Conservation (phyloP, 2,329 filamentous ascomycete genomes). For the Akanthomyces uredinophilus region DNA sequence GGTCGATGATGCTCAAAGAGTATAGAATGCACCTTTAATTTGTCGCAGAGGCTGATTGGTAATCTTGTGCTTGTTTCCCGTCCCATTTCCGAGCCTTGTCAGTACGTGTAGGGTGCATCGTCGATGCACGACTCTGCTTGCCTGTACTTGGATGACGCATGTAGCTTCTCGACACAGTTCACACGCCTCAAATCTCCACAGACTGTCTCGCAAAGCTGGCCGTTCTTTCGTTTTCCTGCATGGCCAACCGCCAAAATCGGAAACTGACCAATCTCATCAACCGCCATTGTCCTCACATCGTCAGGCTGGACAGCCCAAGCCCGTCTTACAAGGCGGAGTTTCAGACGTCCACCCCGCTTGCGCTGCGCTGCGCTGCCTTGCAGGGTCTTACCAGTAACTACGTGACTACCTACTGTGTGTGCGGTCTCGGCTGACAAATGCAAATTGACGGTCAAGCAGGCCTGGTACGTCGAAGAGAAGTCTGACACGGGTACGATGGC, state of each 20-base stretch:
- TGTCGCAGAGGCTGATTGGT: no score
- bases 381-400: background rate
- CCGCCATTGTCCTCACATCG: background rate
- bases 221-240: background rate
- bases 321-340: background rate
- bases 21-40: no score
- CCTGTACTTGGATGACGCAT: no score
- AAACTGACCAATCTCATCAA: background rate
- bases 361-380: background rate
- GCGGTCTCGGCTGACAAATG: constrained; percentile 1
- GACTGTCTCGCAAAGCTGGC: background rate
- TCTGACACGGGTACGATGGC: background rate
- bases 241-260: background rate
- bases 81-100: no score
- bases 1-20: no score
- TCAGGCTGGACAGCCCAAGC: background rate
- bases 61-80: no score
- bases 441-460: background rate
- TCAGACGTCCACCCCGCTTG: background rate
- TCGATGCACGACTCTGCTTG: no score
- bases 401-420: no score
- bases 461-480: background rate
- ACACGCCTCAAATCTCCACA: no score
- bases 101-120: no score
- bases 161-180: no score